phyloP scores from a whole-genome alignment of 768 basidiomycete species.

The Tulasnella sp. region DNA sequence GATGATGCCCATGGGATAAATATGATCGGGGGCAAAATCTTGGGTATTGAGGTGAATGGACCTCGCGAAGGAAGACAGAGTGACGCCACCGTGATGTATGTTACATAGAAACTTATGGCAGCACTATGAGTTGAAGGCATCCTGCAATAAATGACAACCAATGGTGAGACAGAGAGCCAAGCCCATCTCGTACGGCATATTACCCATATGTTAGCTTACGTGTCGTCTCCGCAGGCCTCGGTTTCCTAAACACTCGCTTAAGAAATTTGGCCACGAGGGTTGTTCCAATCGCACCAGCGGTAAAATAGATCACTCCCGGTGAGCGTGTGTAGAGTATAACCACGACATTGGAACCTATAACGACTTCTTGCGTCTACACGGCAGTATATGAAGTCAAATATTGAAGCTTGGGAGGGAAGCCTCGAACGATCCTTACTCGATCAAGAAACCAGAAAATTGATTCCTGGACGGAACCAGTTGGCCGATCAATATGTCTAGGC shows the following conservation, averaged over 20 bases:
- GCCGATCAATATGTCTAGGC: too few relatives aligned
- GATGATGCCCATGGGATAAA: slow-evolving; percentile 4
- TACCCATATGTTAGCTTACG: slow-evolving; percentile 10
- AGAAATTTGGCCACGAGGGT: slow-evolving; percentile 8
- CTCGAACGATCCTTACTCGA: too few relatives aligned
- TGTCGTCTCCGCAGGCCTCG: not conserved
- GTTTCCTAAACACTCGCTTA: slow-evolving; percentile 6
- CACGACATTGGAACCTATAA: not conserved
- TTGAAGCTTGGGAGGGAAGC: too few relatives aligned
- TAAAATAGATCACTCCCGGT: slow-evolving; percentile 6
- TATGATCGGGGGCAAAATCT: not conserved
- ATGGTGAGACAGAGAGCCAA: not conserved
- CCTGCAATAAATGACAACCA: not conserved
- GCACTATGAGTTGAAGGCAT: slow-evolving; percentile 13
- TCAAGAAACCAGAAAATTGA: too few relatives aligned
- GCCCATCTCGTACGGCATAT: not conserved
- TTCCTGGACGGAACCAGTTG: too few relatives aligned
- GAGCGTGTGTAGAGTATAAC: slow-evolving; percentile 6
- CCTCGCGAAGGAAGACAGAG: not conserved
- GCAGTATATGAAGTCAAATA: not conserved
- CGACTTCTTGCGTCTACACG: slow-evolving; percentile 8
- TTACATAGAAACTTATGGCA: slow-evolving; percentile 10
- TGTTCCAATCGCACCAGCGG: not conserved
- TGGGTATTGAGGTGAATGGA: not conserved
- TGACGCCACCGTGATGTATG: slow-evolving; percentile 8